A percentile compares a stretch with the other conserved stretches of the same genome.
These are phyloP conservation scores for Phanerodontia chrysosporium DNA, from an alignment of 768 basidiomycete genomes.

Conservation along the genomic window DNA sequence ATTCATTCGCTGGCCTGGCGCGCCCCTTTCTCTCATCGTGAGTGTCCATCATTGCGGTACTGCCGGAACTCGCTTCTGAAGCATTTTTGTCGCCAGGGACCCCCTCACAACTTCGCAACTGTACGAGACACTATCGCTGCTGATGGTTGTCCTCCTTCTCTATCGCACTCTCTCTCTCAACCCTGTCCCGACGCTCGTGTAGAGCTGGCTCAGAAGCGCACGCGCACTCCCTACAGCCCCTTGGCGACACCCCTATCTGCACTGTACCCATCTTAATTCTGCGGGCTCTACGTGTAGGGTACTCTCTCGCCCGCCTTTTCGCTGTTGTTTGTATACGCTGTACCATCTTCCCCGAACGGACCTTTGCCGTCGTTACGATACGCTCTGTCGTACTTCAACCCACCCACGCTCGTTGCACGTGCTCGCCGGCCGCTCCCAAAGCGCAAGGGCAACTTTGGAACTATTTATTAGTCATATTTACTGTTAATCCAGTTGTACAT, in stretches of 20 bases:
- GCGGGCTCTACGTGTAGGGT: constrained; percentile 2
- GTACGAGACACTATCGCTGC: background rate
- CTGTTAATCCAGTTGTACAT: background rate
- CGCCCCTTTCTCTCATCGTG: background rate
- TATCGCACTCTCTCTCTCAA: background rate
- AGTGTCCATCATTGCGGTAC: background rate
- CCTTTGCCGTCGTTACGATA: background rate
- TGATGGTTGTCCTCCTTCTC: background rate
- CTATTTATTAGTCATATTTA: constrained; percentile 3
- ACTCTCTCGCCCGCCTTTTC: background rate
- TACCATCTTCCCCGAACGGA: constrained; percentile 1
- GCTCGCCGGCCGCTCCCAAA: background rate
- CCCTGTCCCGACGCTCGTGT: background rate
- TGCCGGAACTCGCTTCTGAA: background rate
- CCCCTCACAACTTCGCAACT: background rate
- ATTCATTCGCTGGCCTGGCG: background rate
- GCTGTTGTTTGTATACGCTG: background rate
- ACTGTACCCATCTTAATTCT: constrained; percentile 3
- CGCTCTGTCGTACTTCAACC: background rate
- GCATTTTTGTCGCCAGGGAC: background rate
- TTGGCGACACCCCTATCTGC: background rate
- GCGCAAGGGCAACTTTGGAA: background rate
- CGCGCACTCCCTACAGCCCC: background rate
- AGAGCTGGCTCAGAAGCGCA: constrained; percentile 4
- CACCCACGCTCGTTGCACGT: background rate